Evolutionary conservation across 2,329 filamentous ascomycete species (phyloP), one percentile per base, ranked within the genome.

Genomic region (Aspergillus aculeatus): DNA sequence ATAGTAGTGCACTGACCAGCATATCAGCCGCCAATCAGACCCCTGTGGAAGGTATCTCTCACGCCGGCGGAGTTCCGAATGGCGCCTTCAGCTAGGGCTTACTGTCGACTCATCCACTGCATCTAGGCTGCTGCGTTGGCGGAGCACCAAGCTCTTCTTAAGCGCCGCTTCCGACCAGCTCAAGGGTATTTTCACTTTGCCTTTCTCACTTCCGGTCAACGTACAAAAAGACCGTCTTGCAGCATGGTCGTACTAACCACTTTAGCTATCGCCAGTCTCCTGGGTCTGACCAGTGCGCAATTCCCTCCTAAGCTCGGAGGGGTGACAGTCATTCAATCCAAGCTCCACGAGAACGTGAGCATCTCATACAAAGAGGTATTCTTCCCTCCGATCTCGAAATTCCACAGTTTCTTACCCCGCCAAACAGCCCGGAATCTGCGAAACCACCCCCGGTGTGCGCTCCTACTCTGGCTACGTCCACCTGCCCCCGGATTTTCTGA

Each of bases 391-490:
- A 12, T 9, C 9, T n/a, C 3, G 10, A 9, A 14, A 29, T 10
- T n/a, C 16, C 5, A 21, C 10, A 21, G 9, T n/a, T 4, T 21
- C 24, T n/a, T 6, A 10, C 31, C 10, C 32, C 10, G 1, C 1
- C 32, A 12, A 35, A 31, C 16, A 54, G 52, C 52, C 52, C 21
- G 52, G 41, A 10, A 54, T 54, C 21, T 54, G 52, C n/a, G 52
- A 54, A 54, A 54, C 52, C n/a, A 54, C 52, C 1, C 52, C 52
- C 7, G 52, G 38, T 6, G 52, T 54, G 24, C 38, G 52, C 11
- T 54, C 52, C 5, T 54, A 54, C 26, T 54, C 52, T 4, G 52
- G 52, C 16, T 54, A 54, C 21, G 52, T 54, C 16, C 52, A 54
- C 23, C 52, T 54, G 7, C 52, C 52, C 4, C 38, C 52, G 1